Base-by-base conservation (phyloP, 1,284 basidiomycete species). In the Singerocomus rubriflavus region DNA sequence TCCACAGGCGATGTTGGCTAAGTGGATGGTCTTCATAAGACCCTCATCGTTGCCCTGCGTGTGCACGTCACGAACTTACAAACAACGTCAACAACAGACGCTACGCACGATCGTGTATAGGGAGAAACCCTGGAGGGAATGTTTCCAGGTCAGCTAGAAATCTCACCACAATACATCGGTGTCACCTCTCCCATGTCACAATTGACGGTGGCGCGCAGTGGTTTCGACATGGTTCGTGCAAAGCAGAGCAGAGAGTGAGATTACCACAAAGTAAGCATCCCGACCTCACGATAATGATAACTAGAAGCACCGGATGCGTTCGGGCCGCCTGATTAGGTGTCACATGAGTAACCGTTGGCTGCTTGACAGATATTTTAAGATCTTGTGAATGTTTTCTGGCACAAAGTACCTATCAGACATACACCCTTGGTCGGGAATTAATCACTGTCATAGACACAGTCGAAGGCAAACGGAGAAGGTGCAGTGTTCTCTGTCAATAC, bases 1-100 rank as follows among this genome's bases (percentile, higher is more conserved):
- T 4, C 82, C 81, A 54, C 82, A 85, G 0, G 83, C 82, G 12
- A 83, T 69, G 53, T 85, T 84, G 0, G 82, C 81, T 17, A 84
- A 67, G 56, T 84, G 80, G 33, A 85, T 81, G 2, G 78, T 80
- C 53, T 77, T 74, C 78, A 84, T 82, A 42, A 85, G 73, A 6
- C 71, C 69, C 50, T 78, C 79, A 51, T 85, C 82, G 40, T 84
- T 80, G 5, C 77, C 79, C 81, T 84, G 44, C 30, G 35, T 27
- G 6, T 29, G 11, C 4, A 26, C 9, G 8, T 37, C 32, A 17
- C n/a, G 17, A 4, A 40, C 13, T 45, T 11, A 11, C 21, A 31
- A 33, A 31, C n/a, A 1, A 49, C 21, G 14, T 31, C 3, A 17
- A 34, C 6, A 14, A 47, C 5, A 16, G 12, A 9, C n/a, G 21